Percentiles rank a stretch among this genome's conserved stretches.
These are phyloP conservation scores for Anthracocystis setariae DNA, from an alignment of 1,284 basidiomycete species.

Conservation along the genomic window DNA sequence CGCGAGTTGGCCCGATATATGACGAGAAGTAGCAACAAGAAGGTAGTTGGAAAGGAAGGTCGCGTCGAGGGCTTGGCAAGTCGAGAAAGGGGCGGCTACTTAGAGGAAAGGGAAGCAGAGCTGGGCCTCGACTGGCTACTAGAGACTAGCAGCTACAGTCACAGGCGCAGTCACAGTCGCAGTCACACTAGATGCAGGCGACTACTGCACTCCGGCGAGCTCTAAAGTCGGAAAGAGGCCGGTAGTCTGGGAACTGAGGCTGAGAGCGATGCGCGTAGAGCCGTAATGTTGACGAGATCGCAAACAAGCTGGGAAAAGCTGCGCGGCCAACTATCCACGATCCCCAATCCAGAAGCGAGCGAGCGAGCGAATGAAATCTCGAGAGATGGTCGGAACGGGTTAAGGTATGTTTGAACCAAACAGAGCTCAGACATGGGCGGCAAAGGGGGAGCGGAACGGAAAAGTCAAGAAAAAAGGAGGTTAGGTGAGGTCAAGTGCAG, in stretches of 20 bases:
- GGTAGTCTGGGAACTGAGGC: neutral
- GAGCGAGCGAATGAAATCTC: neutral
- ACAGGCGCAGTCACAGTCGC: too few relatives aligned
- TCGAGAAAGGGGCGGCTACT: too few relatives aligned
- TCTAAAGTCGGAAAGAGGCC: neutral
- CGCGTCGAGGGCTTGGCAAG: too few relatives aligned
- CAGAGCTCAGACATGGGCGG: conserved; percentile 6
- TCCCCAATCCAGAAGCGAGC: neutral
- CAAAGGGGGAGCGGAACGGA: conserved; percentile 10
- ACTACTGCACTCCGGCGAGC: neutral
- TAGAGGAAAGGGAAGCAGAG: too few relatives aligned
- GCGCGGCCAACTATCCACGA: too few relatives aligned
- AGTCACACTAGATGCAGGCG: too few relatives aligned
- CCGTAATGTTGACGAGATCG: neutral
- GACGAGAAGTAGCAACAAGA: too few relatives aligned
- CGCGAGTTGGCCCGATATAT: too few relatives aligned
- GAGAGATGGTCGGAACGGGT: neutral
- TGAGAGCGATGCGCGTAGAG: neutral
- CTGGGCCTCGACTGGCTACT: too few relatives aligned
- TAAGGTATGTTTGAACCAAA: conserved; percentile 4
- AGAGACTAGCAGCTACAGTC: too few relatives aligned
- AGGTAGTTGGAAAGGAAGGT: too few relatives aligned
- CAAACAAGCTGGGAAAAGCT: too few relatives aligned
- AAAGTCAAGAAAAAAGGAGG: neutral
- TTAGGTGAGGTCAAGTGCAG: neutral